Base-by-base conservation (phyloP, 148 eudicot species). In the Cornus suecica region DNA sequence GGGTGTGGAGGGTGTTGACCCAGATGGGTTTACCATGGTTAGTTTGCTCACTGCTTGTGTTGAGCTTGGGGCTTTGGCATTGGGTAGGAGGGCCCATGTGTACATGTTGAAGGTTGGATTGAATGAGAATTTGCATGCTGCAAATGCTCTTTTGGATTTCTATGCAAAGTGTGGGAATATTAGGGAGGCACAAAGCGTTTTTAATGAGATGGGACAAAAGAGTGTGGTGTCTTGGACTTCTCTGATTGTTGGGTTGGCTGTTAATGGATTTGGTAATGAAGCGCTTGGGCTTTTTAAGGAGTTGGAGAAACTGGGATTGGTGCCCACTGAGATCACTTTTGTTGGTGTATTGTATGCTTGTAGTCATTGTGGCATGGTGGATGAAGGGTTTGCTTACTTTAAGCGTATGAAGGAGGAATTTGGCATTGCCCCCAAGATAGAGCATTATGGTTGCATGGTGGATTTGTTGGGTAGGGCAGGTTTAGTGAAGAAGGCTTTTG, bases 381-480 rank as follows among this genome's bases (percentile, higher is more conserved):
- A 87, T 34, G 85, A 90, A 37, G 94, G 94, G n/a, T 87, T 89
- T 48, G 72, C 83, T 31, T 92, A 89, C 71, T 86, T 92, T 26
- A 65, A 85, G 31, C 70, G 77, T 48, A 92, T 92, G 94, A 82
- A 24, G 20, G 81, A 79, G 0, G 84, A 75, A 45, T 90, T 82
- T 31, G 80, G 83, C 1, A 82, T 88, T 69, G 83, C 76, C 64
- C 90, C 93, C 0, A 88, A 79, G 76, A 82, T 90, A 56, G 90
- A 90, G 79, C 97, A 93, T 41, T 83, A 90, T 67, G 97, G 94
- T 31, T 92, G 94, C 63, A 90, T 90, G 84, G 94, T 92, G 58
- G 97, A 92, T 77, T 74, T 90, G 54, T 74, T 90, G 63, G 85
- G 92, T 14, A 84, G 93, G 82, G 89, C 92, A 8, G 95, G 97